Conservation (phyloP, 768 basidiomycete genomes). For the Podaxis sp. region DNA sequence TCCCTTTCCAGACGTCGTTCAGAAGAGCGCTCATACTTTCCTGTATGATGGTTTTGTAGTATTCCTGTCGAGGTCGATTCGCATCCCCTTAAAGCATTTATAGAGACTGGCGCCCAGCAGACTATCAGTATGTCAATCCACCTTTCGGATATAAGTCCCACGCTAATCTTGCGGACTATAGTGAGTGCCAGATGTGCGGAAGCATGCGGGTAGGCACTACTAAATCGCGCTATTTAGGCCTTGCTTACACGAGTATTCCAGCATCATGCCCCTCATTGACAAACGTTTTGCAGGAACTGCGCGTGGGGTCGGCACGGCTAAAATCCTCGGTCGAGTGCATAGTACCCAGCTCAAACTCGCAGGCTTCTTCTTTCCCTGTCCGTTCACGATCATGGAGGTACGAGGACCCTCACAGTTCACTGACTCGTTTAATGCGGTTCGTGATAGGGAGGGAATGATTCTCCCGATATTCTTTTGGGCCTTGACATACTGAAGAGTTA, state of each 20-base stretch:
- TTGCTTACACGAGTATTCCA: constrained; percentile 24
- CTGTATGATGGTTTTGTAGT: constrained; percentile 36
- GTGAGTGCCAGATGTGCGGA: constrained; percentile 96
- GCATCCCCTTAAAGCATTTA: constrained; percentile 89
- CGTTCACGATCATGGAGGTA: constrained; percentile 95
- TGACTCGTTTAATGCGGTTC: too few species aligned
- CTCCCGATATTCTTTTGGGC: constrained; percentile 88
- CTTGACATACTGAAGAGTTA: constrained; percentile 99
- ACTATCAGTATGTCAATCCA: constrained; percentile 78
- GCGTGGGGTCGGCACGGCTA: constrained; percentile 90
- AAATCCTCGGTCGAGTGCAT: constrained; percentile 93
- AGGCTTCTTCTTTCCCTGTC: constrained; percentile 82
- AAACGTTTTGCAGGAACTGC: constrained; percentile 87
- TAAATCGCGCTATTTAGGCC: neutral
- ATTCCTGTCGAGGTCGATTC: constrained; percentile 93
- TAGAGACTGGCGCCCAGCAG: constrained; percentile 95
- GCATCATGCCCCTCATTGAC: constrained; percentile 93
- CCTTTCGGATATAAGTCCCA: neutral
- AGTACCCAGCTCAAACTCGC: constrained; percentile 88
- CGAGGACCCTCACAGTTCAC: constrained; percentile 11
- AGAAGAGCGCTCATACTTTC: too few species aligned
- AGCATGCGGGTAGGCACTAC: constrained; percentile 68
- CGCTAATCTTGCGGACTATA: constrained; percentile 27
- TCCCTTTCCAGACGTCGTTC: too few species aligned
- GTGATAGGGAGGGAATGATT: too few species aligned